Evolutionary conservation across 2,329 filamentous ascomycete genomes (phyloP).

Genomic region (Pseudocercospora crystallina): DNA sequence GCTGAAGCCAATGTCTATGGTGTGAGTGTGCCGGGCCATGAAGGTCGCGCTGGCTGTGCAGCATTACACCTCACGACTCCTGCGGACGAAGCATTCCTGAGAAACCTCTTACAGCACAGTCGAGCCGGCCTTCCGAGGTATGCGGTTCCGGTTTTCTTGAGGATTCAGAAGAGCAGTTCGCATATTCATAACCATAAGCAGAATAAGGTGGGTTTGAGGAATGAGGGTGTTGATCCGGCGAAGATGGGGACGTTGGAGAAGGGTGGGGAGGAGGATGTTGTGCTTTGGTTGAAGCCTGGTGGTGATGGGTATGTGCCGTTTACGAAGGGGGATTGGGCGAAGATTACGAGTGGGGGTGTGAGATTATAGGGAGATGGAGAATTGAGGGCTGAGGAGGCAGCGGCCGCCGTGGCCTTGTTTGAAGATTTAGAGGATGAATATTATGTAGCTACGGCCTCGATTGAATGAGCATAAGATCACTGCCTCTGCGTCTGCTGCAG

Average conservation of each 20-base stretch:
- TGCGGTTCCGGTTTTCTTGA: constrained; percentile 71
- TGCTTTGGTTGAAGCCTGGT: constrained; percentile 51
- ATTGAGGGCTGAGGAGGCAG: no score
- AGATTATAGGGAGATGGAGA: constrained; percentile 19
- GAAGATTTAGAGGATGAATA: no score
- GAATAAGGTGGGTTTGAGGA: constrained; percentile 69
- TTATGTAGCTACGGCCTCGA: no score
- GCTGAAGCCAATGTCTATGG: constrained; percentile 50
- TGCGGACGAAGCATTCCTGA: constrained; percentile 50
- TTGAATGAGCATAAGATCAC: no score
- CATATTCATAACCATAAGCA: constrained; percentile 77
- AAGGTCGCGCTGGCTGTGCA: constrained; percentile 56
- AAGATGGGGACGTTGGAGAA: constrained; percentile 47
- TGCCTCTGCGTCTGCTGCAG: no score
- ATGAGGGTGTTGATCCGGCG: constrained; percentile 65
- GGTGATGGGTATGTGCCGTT: constrained; percentile 59
- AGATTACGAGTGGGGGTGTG: constrained; percentile 41
- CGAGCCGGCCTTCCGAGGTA: constrained; percentile 66
- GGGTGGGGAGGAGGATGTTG: constrained; percentile 43
- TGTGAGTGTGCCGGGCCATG: constrained; percentile 46
- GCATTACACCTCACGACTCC: constrained; percentile 55
- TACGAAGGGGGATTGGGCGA: constrained; percentile 58
- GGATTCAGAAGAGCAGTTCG: constrained; percentile 56
- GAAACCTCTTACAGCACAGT: constrained; percentile 58
- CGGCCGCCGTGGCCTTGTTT: no score